Conservation (phyloP, 352 stramenopile genomes). For the Globisporangium camurandrum region DNA sequence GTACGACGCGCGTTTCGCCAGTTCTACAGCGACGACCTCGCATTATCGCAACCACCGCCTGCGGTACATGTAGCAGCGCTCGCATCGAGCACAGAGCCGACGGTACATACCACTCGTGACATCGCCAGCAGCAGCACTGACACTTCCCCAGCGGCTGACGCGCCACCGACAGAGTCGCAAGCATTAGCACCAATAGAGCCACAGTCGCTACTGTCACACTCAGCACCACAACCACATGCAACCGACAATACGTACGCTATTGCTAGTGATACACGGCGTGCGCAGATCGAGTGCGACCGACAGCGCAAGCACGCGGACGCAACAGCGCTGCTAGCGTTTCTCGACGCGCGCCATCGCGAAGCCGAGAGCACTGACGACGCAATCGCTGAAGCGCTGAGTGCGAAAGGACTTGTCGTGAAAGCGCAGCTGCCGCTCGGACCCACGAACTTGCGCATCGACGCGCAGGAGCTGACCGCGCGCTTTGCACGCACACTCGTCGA, state of each 20-base stretch:
- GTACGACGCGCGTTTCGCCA: slow-evolving; percentile 60
- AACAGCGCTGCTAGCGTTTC: slow-evolving; percentile 31
- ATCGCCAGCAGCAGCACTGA: no score
- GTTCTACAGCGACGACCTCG: slow-evolving; percentile 38
- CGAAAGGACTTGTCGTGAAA: slow-evolving; percentile 56
- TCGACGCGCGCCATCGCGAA: slow-evolving; percentile 36
- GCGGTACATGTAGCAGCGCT: no score
- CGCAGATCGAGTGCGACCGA: slow-evolving; percentile 23
- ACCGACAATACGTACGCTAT: slow-evolving; percentile 33
- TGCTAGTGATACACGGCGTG: slow-evolving; percentile 27
- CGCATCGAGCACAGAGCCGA: background rate
- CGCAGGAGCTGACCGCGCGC: slow-evolving; percentile 32
- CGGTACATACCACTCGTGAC: background rate
- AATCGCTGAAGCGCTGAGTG: slow-evolving; percentile 34
- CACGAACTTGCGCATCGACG: slow-evolving; percentile 40
- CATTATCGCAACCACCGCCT: no score
- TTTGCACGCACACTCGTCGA: slow-evolving; percentile 32
- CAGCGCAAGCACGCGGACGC: slow-evolving; percentile 23
- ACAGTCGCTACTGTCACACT: no score
- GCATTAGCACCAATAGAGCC: no score
- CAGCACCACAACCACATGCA: no score
- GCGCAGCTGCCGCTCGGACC: slow-evolving; percentile 68
- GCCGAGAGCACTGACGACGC: slow-evolving; percentile 32
- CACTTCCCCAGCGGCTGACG: no score
- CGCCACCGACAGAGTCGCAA: no score